Percentiles rank a stretch among this genome's conserved stretches.
phyloP scores from a whole-genome alignment of 108 stramenopile species.

The Skeletonema grethae region DNA sequence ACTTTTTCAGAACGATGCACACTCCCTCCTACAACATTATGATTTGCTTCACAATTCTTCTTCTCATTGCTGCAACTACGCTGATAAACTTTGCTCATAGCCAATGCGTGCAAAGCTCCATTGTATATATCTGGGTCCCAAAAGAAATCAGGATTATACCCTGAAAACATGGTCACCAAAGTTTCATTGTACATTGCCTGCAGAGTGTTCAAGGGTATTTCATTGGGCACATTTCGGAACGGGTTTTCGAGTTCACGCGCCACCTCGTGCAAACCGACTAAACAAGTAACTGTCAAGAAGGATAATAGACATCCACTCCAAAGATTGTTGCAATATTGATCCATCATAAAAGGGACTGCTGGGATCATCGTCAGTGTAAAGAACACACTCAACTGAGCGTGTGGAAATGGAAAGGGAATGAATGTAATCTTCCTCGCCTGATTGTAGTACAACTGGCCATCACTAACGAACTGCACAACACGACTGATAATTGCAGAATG shows the following conservation, averaged over 20 bases:
- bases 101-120: conserved; percentile 18
- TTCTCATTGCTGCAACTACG: conserved; percentile 14
- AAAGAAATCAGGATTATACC: conserved; percentile 50
- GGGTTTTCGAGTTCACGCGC: conserved; percentile 81
- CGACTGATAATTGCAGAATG: conserved; percentile 72
- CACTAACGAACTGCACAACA: conserved; percentile 67
- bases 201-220: conserved; percentile 69
- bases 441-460: conserved; percentile 79
- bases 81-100: conserved; percentile 15
- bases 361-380: conserved; percentile 56
- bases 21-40: conserved; percentile 12
- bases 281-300: conserved; percentile 62
- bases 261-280: conserved; percentile 73
- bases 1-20: background rate
- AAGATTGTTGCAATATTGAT: conserved; percentile 53
- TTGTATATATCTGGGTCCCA: conserved; percentile 48
- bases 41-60: conserved; percentile 10
- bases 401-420: conserved; percentile 81
- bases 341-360: conserved; percentile 68
- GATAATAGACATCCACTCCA: conserved; percentile 50
- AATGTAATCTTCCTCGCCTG: conserved; percentile 74
- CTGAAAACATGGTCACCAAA: conserved; percentile 45
- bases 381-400: conserved; percentile 69
- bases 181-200: conserved; percentile 61
- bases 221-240: conserved; percentile 80